Conservation (phyloP, 1,284 basidiomycete species). For the Austroboletus rostrupii region DNA sequence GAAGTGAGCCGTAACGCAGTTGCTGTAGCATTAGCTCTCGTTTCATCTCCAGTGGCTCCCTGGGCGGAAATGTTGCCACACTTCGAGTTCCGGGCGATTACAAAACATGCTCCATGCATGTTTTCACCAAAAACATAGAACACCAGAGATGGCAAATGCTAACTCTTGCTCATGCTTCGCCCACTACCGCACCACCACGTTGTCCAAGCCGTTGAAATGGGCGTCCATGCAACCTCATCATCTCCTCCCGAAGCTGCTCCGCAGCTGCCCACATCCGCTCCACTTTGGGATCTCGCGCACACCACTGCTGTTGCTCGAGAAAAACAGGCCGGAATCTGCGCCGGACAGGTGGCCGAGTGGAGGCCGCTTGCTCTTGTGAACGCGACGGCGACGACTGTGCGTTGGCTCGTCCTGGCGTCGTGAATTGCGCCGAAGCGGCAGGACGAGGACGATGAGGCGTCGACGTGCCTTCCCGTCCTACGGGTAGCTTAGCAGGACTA, state of each 20-base stretch:
- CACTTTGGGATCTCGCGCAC: slow-evolving; percentile 27
- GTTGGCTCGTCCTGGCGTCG: background rate
- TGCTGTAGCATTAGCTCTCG: background rate
- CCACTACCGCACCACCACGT: background rate
- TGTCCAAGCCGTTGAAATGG: slow-evolving; percentile 10
- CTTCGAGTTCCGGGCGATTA: background rate
- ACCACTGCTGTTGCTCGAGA: slow-evolving; percentile 31
- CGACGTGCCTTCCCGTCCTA: slow-evolving; percentile 15
- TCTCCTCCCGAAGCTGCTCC: slow-evolving; percentile 8
- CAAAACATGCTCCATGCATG: background rate
- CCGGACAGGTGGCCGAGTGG: slow-evolving; percentile 5
- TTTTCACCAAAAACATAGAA: no score
- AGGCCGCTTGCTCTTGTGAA: slow-evolving; percentile 8
- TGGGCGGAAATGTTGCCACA: background rate
- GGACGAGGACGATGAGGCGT: slow-evolving; percentile 21
- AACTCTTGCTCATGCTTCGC: background rate
- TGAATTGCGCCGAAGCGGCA: background rate
- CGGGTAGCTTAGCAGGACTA: slow-evolving; percentile 3
- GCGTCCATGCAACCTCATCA: slow-evolving; percentile 13
- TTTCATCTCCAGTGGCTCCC: no score
- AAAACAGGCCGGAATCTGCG: slow-evolving; percentile 28
- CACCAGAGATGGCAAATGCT: no score
- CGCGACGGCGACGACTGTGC: slow-evolving; percentile 11
- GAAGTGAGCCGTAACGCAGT: background rate
- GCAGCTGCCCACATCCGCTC: slow-evolving; percentile 25